These are phyloP conservation scores for Xylariaceae sp. DNA, from an alignment of 2,329 filamentous ascomycete species.

Conservation along the genomic window DNA sequence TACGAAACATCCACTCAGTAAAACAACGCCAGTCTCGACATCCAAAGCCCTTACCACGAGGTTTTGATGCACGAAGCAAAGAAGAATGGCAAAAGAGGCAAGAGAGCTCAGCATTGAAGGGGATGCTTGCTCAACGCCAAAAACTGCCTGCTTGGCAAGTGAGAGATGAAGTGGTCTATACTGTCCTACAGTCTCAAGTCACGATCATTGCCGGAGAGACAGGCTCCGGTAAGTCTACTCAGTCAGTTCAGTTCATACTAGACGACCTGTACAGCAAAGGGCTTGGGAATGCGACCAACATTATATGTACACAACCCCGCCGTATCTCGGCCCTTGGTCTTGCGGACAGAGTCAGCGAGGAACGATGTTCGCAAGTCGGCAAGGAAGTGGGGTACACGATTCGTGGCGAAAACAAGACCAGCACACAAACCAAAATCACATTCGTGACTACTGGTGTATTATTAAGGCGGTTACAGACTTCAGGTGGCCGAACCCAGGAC, in stretches of 20 bases:
- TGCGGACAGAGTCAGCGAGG: conserved; percentile 92
- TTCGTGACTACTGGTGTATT: conserved; percentile 97
- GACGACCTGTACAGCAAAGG: conserved; percentile 84
- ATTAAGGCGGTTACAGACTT: conserved; percentile 87
- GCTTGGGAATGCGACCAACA: conserved; percentile 80
- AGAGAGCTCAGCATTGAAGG: conserved; percentile 67
- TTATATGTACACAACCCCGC: conserved; percentile 93
- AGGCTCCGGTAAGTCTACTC: conserved; percentile 94
- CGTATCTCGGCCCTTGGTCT: conserved; percentile 93
- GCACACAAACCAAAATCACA: conserved; percentile 80
- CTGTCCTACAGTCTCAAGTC: conserved; percentile 80
- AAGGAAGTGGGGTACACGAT: conserved; percentile 93
- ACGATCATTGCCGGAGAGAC: conserved; percentile 98
- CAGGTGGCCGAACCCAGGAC: conserved; percentile 79
- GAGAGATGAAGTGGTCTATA: conserved; percentile 75
- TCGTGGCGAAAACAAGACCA: conserved; percentile 83
- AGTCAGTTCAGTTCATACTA: conserved; percentile 93
- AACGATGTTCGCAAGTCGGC: conserved; percentile 81
- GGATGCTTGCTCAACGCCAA: conserved; percentile 76
- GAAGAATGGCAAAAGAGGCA: conserved; percentile 76
- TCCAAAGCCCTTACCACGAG: conserved; percentile 69
- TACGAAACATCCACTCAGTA: conserved; percentile 43
- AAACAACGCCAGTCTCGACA: conserved; percentile 51
- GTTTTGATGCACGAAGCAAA: conserved; percentile 63
- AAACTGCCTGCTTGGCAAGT: conserved; percentile 88